Evolutionary conservation across 768 basidiomycete genomes (phyloP).

Genomic region (Pleurotus tuber-regium): DNA sequence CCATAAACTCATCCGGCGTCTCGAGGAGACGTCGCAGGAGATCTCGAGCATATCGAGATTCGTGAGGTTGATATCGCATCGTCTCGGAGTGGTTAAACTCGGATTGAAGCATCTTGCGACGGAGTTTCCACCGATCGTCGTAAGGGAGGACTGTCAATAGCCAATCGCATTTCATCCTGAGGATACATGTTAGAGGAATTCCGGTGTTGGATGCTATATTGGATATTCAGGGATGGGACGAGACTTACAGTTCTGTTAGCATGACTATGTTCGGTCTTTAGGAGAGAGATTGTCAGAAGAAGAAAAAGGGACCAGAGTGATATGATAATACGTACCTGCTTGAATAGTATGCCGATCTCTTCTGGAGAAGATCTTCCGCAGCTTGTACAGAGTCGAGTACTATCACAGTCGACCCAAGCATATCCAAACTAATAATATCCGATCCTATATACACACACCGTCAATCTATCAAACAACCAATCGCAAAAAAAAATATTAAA

Average conservation of each 20-base stretch:
- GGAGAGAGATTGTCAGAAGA: not conserved
- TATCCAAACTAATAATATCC: slow-evolving; percentile 27
- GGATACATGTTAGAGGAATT: not conserved
- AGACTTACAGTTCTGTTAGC: slow-evolving; percentile 23
- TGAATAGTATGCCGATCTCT: slow-evolving; percentile 38
- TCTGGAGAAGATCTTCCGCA: slow-evolving; percentile 40
- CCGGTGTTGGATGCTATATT: not conserved
- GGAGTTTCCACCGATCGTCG: slow-evolving; percentile 36
- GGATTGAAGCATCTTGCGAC: slow-evolving; percentile 37
- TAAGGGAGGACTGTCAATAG: slow-evolving; percentile 38
- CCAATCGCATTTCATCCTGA: slow-evolving; percentile 41
- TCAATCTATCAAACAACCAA: not conserved
- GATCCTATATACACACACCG: slow-evolving; percentile 19
- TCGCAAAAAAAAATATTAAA: no score
- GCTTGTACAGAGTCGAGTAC: slow-evolving; percentile 33
- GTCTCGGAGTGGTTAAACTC: slow-evolving; percentile 35
- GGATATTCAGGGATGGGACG: no score
- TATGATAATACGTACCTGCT: slow-evolving; percentile 24
- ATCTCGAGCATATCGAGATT: slow-evolving; percentile 8
- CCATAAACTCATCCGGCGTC: slow-evolving; percentile 6
- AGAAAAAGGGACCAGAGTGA: not conserved
- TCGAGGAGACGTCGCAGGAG: not conserved
- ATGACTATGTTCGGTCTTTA: slow-evolving; percentile 26
- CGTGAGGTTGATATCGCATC: slow-evolving; percentile 26
- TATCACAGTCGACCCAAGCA: slow-evolving; percentile 29